Evolutionary conservation across 805 yeast species (phyloP).

Genomic region (Teunomyces aglyptinius): DNA sequence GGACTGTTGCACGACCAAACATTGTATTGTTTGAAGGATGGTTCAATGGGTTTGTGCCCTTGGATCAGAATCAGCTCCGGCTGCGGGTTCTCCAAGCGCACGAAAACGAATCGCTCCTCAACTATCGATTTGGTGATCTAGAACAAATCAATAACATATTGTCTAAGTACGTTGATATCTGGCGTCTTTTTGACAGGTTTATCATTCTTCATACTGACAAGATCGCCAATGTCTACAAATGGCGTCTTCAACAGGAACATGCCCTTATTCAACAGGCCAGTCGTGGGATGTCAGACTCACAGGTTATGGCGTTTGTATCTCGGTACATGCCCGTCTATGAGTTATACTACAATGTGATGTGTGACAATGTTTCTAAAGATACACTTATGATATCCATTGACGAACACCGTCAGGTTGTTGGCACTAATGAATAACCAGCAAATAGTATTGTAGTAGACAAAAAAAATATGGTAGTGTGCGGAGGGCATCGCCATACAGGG

Average conservation of each 20-base stretch:
- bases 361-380: slow-evolving; percentile 8
- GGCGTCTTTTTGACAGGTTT: slow-evolving; percentile 60
- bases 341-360: slow-evolving; percentile 56
- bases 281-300: slow-evolving; percentile 73
- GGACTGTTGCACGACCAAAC: slow-evolving; percentile 38
- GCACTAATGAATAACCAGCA: not conserved
- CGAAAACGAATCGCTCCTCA: slow-evolving; percentile 9
- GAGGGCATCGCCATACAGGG: not conserved
- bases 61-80: slow-evolving; percentile 21
- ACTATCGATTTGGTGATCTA: slow-evolving; percentile 26
- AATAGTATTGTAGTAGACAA: not conserved
- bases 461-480: not conserved
- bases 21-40: slow-evolving; percentile 88
- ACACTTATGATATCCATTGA: slow-evolving; percentile 18
- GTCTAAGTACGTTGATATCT: slow-evolving; percentile 46
- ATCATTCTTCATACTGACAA: slow-evolving; percentile 60
- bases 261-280: slow-evolving; percentile 52
- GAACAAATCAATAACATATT: slow-evolving; percentile 52
- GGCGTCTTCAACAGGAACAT: slow-evolving; percentile 82
- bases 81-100: slow-evolving; percentile 15
- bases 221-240: slow-evolving; percentile 61
- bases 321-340: slow-evolving; percentile 86
- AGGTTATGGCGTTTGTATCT: slow-evolving; percentile 68
- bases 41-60: slow-evolving; percentile 72
- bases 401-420: slow-evolving; percentile 9